Evolutionary conservation across 495 filamentous ascomycete species (phyloP), one percentile per base, ranked within the genome.

Genomic region (Echria macrotheca): DNA sequence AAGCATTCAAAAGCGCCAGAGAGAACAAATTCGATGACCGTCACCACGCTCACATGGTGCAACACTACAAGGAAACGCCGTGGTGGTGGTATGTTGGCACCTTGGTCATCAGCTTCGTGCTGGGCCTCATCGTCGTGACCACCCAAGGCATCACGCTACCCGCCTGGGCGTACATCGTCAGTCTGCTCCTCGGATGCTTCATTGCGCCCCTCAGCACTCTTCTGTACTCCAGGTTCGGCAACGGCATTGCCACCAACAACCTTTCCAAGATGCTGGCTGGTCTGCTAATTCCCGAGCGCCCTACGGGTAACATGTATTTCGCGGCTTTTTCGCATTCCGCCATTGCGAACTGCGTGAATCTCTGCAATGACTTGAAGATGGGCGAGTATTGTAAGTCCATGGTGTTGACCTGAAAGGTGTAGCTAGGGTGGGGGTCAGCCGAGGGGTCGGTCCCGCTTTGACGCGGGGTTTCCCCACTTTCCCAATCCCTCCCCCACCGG

Each of bases 81-180:
- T 64, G 65, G 56, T 79, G 73, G 73, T 82, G 80, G 80, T 83
- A 76, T 35, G 55, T 56, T 0, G 44, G 48, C 0, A 58, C 78
- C 2, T 61, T 82, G 11, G 51, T 76, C 19, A 36, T 66, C 21
- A 73, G 69, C 36, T 75, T 78, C 39, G 47, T 76, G 25, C 61
- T 76, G 1, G 80, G 75, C 5, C 55, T 82, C 8, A 64, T 71
- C 23, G 53, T 54, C 33, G 53, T 61, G 21, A 67, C 69, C 10
- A 67, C 69, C 19, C 64, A 74, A 44, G 67, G 68, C 52, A 69
- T 71, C 33, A 76, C 75, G 0, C 63, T 82, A 9, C 74, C 79
- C 0, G 71, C 55, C 25, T 82, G 78, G 79, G 78, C 69, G 2
- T 81, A 75, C 50, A 57, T 83, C 22, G 50, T 83, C 11, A 54